Percentiles rank a stretch among this genome's conserved stretches.
Conservation (phyloP, 1,284 basidiomycete genomes). For the Xerocomus nothofagi region DNA sequence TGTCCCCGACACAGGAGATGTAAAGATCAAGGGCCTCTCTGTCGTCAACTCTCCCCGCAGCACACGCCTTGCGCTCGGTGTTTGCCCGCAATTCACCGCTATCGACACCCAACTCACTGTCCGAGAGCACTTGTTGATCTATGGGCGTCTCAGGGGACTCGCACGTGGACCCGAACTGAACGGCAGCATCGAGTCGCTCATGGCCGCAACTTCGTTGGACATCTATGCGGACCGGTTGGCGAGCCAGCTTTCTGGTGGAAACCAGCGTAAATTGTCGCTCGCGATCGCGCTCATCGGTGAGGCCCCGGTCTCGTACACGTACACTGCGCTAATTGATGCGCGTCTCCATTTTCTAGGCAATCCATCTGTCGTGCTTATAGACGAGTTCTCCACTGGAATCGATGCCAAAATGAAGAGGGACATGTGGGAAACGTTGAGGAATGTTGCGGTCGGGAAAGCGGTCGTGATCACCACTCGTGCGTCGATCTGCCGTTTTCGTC, state of each 20-base stretch:
- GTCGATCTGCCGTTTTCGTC: slow-evolving; percentile 20
- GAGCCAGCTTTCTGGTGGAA: slow-evolving; percentile 74
- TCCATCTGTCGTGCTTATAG: slow-evolving; percentile 75
- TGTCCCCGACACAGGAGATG: slow-evolving; percentile 62
- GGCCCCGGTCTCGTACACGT: slow-evolving; percentile 9
- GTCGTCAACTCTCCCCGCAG: slow-evolving; percentile 58
- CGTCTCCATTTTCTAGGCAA: slow-evolving; percentile 51
- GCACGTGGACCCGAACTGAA: slow-evolving; percentile 46
- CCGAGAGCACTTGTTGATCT: slow-evolving; percentile 68
- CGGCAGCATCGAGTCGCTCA: slow-evolving; percentile 56
- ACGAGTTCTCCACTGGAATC: slow-evolving; percentile 82
- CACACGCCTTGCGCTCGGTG: slow-evolving; percentile 68
- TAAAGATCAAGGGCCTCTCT: slow-evolving; percentile 63
- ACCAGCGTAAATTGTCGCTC: slow-evolving; percentile 76
- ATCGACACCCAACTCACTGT: slow-evolving; percentile 78
- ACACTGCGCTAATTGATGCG: not conserved
- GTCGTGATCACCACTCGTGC: slow-evolving; percentile 69
- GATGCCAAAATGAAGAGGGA: slow-evolving; percentile 83
- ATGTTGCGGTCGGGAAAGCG: slow-evolving; percentile 63
- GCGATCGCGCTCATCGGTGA: slow-evolving; percentile 77
- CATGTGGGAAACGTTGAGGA: slow-evolving; percentile 74
- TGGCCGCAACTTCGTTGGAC: slow-evolving; percentile 59
- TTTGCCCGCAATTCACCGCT: slow-evolving; percentile 83
- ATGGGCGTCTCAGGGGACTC: slow-evolving; percentile 71
- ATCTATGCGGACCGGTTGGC: slow-evolving; percentile 70